These are phyloP conservation scores for Corinectria fuckeliana DNA, from an alignment of 2,329 filamentous ascomycete genomes.

Conservation along the genomic window DNA sequence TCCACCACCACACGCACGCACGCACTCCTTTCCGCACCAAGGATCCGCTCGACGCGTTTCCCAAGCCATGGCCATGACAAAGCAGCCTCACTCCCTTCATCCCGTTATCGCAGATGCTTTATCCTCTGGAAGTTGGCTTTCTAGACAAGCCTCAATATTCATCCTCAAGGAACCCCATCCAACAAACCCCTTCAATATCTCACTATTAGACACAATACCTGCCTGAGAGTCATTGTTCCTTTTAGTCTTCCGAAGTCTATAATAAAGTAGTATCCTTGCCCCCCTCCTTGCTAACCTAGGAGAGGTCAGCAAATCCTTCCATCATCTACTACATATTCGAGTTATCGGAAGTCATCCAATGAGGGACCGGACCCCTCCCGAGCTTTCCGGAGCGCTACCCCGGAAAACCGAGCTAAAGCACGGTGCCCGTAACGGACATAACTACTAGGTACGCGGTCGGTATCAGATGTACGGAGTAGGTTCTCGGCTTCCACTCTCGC, in stretches of 20 bases:
- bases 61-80: not conserved
- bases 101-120: not conserved
- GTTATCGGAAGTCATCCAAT: constrained; percentile 4
- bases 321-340: no score
- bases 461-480: not conserved
- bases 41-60: not conserved
- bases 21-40: not conserved
- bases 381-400: constrained; percentile 6
- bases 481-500: not conserved
- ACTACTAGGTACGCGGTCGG: no score
- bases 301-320: constrained; percentile 1
- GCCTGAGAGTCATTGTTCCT: no score
- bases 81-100: not conserved
- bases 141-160: not conserved
- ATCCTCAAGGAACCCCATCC: not conserved
- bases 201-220: no score
- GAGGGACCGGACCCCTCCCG: constrained; percentile 8
- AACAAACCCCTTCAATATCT: no score
- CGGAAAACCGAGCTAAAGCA: not conserved
- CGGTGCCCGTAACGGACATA: not conserved
- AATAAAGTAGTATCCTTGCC: not conserved
- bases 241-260: not conserved
- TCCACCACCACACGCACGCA: not conserved
- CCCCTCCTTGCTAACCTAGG: not conserved
- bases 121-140: no score